A percentile compares a stretch with the other conserved stretches of the same genome.
Conservation (phyloP, 331 rosid species). For the Ulmus americana region DNA sequence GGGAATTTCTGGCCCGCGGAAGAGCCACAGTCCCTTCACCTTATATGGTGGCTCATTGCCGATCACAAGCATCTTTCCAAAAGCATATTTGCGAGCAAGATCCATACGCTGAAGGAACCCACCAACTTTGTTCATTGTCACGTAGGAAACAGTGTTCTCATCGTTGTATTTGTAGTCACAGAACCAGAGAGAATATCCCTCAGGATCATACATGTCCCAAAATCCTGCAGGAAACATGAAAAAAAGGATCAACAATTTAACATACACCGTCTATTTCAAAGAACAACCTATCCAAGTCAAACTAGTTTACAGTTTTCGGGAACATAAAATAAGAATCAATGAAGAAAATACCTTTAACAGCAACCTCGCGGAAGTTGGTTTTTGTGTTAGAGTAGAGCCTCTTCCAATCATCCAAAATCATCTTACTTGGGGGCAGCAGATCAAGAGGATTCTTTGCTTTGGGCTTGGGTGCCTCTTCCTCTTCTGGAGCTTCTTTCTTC, state of each 20-base stretch:
- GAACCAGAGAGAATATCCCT: slow-evolving; percentile 93
- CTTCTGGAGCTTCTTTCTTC: slow-evolving; percentile 42
- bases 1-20: slow-evolving; percentile 84
- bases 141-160: slow-evolving; percentile 77
- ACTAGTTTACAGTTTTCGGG: background rate
- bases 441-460: slow-evolving; percentile 84
- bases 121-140: slow-evolving; percentile 78
- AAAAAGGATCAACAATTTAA: background rate
- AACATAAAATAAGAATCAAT: background rate
- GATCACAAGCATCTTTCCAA: slow-evolving; percentile 87
- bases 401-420: slow-evolving; percentile 92
- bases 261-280: too few species aligned
- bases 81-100: slow-evolving; percentile 84
- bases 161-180: slow-evolving; percentile 88
- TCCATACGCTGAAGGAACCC: slow-evolving; percentile 97
- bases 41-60: slow-evolving; percentile 73
- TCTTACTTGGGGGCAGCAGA: slow-evolving; percentile 83
- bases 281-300: background rate
- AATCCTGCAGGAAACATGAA: slow-evolving; percentile 46
- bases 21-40: slow-evolving; percentile 95
- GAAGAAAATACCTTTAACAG: slow-evolving; percentile 59
- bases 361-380: slow-evolving; percentile 89
- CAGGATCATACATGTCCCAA: slow-evolving; percentile 95
- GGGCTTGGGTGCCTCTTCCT: slow-evolving; percentile 87
- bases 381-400: slow-evolving; percentile 88